phyloP scores from a whole-genome alignment of 306 rosid species.

The Trifolium pratense region DNA sequence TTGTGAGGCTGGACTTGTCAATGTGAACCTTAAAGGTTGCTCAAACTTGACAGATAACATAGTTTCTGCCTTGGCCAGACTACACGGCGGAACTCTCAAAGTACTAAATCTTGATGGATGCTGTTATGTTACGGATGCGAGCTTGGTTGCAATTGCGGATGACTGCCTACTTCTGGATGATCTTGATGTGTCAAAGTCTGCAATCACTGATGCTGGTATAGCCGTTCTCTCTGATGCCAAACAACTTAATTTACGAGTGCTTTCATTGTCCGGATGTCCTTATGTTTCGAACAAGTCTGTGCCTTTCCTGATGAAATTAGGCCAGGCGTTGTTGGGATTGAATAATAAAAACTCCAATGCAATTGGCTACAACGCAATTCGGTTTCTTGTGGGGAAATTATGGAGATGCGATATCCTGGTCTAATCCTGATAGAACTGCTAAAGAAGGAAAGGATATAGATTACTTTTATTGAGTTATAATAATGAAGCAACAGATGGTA shows the following conservation, averaged over 20 bases:
- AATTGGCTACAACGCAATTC: conserved; percentile 60
- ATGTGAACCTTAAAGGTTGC: conserved; percentile 79
- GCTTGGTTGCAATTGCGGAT: conserved; percentile 70
- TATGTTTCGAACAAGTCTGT: conserved; percentile 66
- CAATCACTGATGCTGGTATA: conserved; percentile 68
- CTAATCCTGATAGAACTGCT: conserved; percentile 42
- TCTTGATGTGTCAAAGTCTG: conserved; percentile 75
- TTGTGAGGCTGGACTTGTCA: conserved; percentile 69
- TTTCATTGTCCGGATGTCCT: conserved; percentile 82
- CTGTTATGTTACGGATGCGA: conserved; percentile 75
- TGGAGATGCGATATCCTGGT: conserved; percentile 93
- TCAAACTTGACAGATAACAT: conserved; percentile 75
- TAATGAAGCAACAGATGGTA: conserved; percentile 46
- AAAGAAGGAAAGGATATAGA: conserved; percentile 17
- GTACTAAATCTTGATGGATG: conserved; percentile 83
- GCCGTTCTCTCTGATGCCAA: conserved; percentile 59
- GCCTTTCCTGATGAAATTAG: conserved; percentile 65
- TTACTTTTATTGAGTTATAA: conserved; percentile 42
- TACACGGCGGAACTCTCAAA: conserved; percentile 81
- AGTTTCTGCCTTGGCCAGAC: conserved; percentile 61
- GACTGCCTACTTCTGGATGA: conserved; percentile 76
- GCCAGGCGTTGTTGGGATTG: conserved; percentile 73
- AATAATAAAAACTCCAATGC: conserved; percentile 77
- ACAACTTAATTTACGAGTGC: conserved; percentile 70
- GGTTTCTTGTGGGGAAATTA: conserved; percentile 67